Conservation (phyloP, 2,329 filamentous ascomycete genomes). For the Raffaelea ambrosiae region DNA sequence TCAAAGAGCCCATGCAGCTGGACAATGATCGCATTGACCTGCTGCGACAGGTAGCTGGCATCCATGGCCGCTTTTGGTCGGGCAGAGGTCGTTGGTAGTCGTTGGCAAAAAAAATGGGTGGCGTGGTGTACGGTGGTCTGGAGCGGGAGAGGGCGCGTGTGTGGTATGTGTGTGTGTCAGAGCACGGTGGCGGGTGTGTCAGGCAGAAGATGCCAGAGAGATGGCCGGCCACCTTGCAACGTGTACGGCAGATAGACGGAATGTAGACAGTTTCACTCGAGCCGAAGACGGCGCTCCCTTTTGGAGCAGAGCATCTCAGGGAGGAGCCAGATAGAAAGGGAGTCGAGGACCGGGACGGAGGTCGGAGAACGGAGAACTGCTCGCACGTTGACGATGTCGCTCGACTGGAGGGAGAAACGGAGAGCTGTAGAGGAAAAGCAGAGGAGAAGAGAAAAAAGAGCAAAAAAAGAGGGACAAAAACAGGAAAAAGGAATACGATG, state of each 20-base stretch:
- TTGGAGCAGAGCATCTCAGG: constrained; percentile 12
- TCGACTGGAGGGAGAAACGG: not conserved
- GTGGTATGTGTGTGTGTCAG: too few relatives aligned
- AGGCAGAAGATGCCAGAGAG: too few relatives aligned
- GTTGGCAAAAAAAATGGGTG: too few relatives aligned
- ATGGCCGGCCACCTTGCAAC: too few relatives aligned
- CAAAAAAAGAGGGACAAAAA: not conserved
- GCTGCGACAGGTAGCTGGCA: constrained; percentile 84
- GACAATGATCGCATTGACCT: constrained; percentile 88
- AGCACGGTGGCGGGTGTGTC: too few relatives aligned
- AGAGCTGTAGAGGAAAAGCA: not conserved
- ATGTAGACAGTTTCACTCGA: constrained; percentile 1
- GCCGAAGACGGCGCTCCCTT: constrained; percentile 9
- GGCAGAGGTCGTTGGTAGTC: too few relatives aligned
- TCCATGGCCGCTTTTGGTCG: constrained; percentile 50
- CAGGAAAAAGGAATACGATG: not conserved
- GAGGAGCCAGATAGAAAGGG: not conserved
- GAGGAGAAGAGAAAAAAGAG: not conserved
- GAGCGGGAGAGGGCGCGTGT: too few relatives aligned
- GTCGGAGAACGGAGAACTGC: too few relatives aligned
- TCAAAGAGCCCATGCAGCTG: constrained; percentile 94
- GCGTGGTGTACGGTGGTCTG: too few relatives aligned
- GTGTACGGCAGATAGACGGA: not conserved
- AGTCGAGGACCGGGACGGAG: not conserved
- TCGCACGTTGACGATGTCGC: too few relatives aligned